These are phyloP conservation scores for Dothideomycetidae sp. DNA, from an alignment of 2,329 filamentous ascomycete genomes.

Conservation along the genomic window DNA sequence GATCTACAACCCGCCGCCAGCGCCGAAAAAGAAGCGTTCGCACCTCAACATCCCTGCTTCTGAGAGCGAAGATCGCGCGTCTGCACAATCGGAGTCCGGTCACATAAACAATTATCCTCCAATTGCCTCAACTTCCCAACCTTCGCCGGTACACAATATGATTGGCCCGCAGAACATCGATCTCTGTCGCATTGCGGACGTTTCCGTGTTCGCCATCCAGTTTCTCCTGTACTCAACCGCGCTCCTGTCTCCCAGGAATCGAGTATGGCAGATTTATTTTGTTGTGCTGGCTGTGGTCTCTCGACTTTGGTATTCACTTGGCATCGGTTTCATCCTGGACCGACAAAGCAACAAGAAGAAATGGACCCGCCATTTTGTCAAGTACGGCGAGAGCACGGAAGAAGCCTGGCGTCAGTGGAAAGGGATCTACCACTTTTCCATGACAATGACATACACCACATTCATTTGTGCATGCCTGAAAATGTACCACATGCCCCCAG, in stretches of 20 bases:
- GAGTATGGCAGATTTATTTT: constrained; percentile 62
- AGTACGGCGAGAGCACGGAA: constrained; percentile 77
- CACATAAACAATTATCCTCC: constrained; percentile 24
- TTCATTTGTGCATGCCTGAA: constrained; percentile 92
- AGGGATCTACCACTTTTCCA: constrained; percentile 83
- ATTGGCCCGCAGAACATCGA: constrained; percentile 76
- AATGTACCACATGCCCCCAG: constrained; percentile 74
- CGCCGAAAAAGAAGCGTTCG: constrained; percentile 42
- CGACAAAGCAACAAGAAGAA: constrained; percentile 79
- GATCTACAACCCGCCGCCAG: constrained; percentile 82
- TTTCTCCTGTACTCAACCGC: constrained; percentile 62
- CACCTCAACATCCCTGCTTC: constrained; percentile 17
- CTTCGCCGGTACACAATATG: constrained; percentile 64
- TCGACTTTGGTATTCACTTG: constrained; percentile 84
- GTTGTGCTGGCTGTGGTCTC: constrained; percentile 65
- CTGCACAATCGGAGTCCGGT: constrained; percentile 26
- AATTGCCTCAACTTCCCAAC: constrained; percentile 35
- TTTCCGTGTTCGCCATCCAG: constrained; percentile 61
- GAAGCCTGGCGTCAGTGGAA: constrained; percentile 99
- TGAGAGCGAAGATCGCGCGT: constrained; percentile 25
- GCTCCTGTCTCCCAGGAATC: constrained; percentile 61
- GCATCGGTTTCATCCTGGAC: constrained; percentile 72
- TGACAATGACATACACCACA: constrained; percentile 75
- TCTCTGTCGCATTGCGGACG: constrained; percentile 73
- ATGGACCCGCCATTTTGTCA: constrained; percentile 96